These are phyloP conservation scores for Macrophomina pseudophaseolina DNA, from an alignment of 2,329 filamentous ascomycete genomes.

Conservation along the genomic window DNA sequence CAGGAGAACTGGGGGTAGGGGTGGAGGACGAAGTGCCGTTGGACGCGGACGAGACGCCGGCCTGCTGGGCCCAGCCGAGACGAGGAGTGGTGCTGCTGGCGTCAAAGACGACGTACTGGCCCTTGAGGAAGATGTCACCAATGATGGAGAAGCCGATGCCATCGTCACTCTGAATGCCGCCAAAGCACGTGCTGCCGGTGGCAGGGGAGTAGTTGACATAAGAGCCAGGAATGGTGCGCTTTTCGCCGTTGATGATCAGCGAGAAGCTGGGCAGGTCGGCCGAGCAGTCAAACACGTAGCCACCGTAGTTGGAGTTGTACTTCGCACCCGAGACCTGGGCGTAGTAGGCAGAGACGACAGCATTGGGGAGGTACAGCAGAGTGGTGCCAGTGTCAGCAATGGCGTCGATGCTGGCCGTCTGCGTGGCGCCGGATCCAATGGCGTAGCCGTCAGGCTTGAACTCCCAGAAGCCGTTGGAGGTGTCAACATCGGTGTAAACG, in stretches of 20 bases:
- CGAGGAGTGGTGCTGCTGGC: constrained; percentile 39
- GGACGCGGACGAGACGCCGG: not conserved
- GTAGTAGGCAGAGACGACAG: constrained; percentile 66
- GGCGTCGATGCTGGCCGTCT: constrained; percentile 51
- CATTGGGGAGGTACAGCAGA: constrained; percentile 63
- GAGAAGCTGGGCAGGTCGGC: constrained; percentile 59
- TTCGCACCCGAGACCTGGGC: constrained; percentile 58
- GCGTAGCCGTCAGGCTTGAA: constrained; percentile 63
- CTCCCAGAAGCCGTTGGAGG: constrained; percentile 67
- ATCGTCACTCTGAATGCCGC: constrained; percentile 71
- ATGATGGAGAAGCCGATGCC: constrained; percentile 70
- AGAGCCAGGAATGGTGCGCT: constrained; percentile 58
- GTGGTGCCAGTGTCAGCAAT: constrained; percentile 77
- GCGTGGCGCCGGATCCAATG: constrained; percentile 52
- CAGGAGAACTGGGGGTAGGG: not conserved
- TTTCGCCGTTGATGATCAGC: constrained; percentile 56
- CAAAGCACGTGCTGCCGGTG: constrained; percentile 64
- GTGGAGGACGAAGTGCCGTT: not conserved
- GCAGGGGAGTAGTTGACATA: constrained; percentile 61
- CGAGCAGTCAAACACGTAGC: constrained; percentile 61
- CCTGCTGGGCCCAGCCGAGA: constrained; percentile 45
- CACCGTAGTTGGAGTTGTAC: constrained; percentile 56
- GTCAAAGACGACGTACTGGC: constrained; percentile 74
- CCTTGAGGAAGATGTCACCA: constrained; percentile 81
- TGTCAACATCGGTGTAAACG: constrained; percentile 62